Percentiles rank a stretch among this genome's conserved stretches.
Evolutionary conservation across 1,139 yeast genomes (phyloP).

Genomic region (Saccharomyces hybrid): DNA sequence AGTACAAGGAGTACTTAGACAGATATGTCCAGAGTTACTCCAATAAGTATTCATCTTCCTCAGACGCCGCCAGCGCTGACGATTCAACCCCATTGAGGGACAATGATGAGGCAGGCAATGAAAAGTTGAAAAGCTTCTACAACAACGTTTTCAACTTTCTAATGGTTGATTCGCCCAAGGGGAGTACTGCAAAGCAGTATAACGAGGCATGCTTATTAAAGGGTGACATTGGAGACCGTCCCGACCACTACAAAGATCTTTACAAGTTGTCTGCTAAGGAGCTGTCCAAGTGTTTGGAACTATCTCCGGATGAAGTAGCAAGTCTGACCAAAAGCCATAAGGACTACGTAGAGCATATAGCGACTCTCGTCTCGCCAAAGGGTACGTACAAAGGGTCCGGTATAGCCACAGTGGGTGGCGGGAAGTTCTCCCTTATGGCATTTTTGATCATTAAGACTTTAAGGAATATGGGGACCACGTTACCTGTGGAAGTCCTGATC

Average conservation of each 20-base stretch:
- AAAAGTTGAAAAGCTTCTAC: conserved; percentile 20
- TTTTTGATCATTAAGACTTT: conserved; percentile 58
- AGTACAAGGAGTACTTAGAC: not conserved
- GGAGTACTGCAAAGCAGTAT: conserved; percentile 19
- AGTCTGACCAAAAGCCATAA: conserved; percentile 48
- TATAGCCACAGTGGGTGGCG: conserved; percentile 78
- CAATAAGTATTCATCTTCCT: not conserved
- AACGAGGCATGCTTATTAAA: conserved; percentile 18
- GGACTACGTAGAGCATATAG: conserved; percentile 44
- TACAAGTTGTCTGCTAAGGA: conserved; percentile 17
- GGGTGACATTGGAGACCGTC: conserved; percentile 24
- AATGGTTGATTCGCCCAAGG: conserved; percentile 21
- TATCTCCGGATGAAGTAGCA: conserved; percentile 41
- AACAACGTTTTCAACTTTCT: conserved; percentile 22
- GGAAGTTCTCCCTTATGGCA: conserved; percentile 66
- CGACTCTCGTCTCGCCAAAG: conserved; percentile 39
- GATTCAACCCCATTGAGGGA: conserved; percentile 1
- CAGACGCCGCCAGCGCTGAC: conserved; percentile 1
- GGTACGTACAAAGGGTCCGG: conserved; percentile 59
- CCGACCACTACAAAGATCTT: conserved; percentile 22
- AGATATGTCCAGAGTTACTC: not conserved
- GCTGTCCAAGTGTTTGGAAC: conserved; percentile 29
- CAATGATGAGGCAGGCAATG: conserved; percentile 4
- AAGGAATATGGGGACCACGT: conserved; percentile 51
- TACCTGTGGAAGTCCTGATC: conserved; percentile 74